phyloP scores from a whole-genome alignment of 2,329 filamentous ascomycete genomes.

The Arthroderma uncinatum region DNA sequence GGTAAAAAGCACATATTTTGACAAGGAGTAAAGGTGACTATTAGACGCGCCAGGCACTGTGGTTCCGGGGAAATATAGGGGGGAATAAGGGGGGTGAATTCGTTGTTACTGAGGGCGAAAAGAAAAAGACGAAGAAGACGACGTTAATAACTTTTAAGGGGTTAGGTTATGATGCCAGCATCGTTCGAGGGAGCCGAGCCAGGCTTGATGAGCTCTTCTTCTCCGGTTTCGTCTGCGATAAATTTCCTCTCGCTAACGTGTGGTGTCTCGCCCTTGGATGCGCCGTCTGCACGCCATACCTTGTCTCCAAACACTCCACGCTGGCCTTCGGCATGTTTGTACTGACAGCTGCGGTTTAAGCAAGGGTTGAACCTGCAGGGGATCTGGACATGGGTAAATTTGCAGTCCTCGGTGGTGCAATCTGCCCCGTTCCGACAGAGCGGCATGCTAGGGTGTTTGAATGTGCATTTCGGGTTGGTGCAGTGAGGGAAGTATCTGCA shows the following conservation, averaged over 20 bases:
- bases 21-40: not conserved
- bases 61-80: not conserved
- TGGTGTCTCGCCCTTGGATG: constrained; percentile 27
- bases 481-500: constrained; percentile 91
- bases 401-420: constrained; percentile 71
- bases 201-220: constrained; percentile 59
- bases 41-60: not conserved
- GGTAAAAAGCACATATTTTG: not conserved
- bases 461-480: constrained; percentile 75
- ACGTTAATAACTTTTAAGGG: not conserved
- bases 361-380: constrained; percentile 88
- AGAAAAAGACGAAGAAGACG: no score
- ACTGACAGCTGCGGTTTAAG: constrained; percentile 74
- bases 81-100: not conserved
- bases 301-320: constrained; percentile 75
- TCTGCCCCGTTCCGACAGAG: constrained; percentile 84
- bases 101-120: not conserved
- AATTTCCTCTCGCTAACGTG: constrained; percentile 87
- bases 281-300: constrained; percentile 65
- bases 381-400: constrained; percentile 75
- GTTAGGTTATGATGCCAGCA: constrained; percentile 4
- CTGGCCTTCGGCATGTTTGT: constrained; percentile 86
- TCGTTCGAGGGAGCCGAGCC: constrained; percentile 8
- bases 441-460: constrained; percentile 77
- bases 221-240: constrained; percentile 52